Percentiles rank a stretch among this genome's conserved stretches.
Conservation (phyloP, 1,284 basidiomycete species). For the Trichosporon ovoides region DNA sequence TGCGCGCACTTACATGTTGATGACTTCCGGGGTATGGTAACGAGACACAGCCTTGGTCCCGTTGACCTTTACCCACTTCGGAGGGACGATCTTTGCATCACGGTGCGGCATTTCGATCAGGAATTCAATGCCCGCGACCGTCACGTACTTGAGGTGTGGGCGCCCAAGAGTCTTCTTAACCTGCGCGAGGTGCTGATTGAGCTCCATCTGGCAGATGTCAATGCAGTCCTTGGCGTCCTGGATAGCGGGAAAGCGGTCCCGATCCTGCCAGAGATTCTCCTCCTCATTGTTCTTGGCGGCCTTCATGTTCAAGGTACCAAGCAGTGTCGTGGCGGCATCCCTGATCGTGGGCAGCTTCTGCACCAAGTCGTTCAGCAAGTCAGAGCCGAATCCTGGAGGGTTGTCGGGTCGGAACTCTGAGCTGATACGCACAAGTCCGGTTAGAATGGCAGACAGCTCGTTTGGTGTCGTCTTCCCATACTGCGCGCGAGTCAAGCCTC, state of each 20-base stretch:
- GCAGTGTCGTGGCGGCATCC: constrained; percentile 56
- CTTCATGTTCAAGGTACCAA: constrained; percentile 60
- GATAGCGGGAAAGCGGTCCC: constrained; percentile 64
- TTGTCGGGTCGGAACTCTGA: constrained; percentile 59
- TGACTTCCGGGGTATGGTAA: constrained; percentile 74
- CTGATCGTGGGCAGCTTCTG: constrained; percentile 63
- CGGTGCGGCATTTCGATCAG: constrained; percentile 69
- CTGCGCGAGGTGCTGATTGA: constrained; percentile 67
- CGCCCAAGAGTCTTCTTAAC: constrained; percentile 68
- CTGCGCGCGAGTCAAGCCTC: constrained; percentile 80
- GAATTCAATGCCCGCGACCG: constrained; percentile 67
- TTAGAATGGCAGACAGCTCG: constrained; percentile 72
- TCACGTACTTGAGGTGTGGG: constrained; percentile 70
- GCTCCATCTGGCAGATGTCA: constrained; percentile 58
- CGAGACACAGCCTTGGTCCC: constrained; percentile 69
- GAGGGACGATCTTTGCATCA: constrained; percentile 69
- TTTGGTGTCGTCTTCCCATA: constrained; percentile 83
- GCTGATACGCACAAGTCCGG: constrained; percentile 69
- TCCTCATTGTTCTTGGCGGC: constrained; percentile 66
- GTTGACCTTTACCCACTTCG: constrained; percentile 71
- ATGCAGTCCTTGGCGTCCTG: constrained; percentile 54
- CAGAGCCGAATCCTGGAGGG: constrained; percentile 59
- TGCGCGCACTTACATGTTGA: constrained; percentile 50
- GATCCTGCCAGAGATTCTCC: constrained; percentile 67
- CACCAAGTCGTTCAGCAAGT: constrained; percentile 67